Conservation (phyloP, 371 early-diverging fungal species). For the Mucor sp. region DNA sequence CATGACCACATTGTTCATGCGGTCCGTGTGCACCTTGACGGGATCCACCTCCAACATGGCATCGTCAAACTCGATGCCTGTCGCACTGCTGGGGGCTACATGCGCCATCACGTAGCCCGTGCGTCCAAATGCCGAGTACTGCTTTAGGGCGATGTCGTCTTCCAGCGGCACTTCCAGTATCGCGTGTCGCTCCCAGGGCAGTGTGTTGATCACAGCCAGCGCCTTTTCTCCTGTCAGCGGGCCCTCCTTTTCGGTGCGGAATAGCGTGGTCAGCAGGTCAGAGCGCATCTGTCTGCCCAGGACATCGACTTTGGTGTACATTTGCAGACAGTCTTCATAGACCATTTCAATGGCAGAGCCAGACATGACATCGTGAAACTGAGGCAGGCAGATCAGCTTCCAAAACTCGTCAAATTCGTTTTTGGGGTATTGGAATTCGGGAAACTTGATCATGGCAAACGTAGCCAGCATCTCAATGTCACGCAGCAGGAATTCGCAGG, state of each 20-base stretch:
- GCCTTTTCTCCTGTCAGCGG: constrained; percentile 17
- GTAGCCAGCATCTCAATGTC: constrained; percentile 77
- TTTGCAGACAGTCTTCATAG: constrained; percentile 73
- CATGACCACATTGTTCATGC: constrained; percentile 53
- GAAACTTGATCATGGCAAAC: constrained; percentile 31
- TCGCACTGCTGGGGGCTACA: constrained; percentile 13
- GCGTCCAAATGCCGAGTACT: constrained; percentile 56
- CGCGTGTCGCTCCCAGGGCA: constrained; percentile 76
- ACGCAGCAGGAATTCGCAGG: constrained; percentile 77
- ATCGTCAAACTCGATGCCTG: background rate
- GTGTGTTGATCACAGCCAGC: constrained; percentile 76
- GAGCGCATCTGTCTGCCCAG: constrained; percentile 42
- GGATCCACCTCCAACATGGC: constrained; percentile 17
- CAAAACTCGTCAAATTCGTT: constrained; percentile 76
- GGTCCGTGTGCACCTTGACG: constrained; percentile 40
- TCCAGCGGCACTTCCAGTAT: constrained; percentile 70
- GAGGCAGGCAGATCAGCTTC: constrained; percentile 64
- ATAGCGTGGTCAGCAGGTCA: constrained; percentile 21
- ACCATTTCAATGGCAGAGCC: constrained; percentile 90
- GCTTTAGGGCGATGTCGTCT: constrained; percentile 45
- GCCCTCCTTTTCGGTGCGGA: background rate
- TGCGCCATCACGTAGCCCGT: constrained; percentile 52
- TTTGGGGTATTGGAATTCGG: constrained; percentile 63
- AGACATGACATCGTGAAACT: constrained; percentile 94
- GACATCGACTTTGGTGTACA: constrained; percentile 46